Conservation (phyloP, 1,284 basidiomycete species). For the Ceratobasidium sp. region DNA sequence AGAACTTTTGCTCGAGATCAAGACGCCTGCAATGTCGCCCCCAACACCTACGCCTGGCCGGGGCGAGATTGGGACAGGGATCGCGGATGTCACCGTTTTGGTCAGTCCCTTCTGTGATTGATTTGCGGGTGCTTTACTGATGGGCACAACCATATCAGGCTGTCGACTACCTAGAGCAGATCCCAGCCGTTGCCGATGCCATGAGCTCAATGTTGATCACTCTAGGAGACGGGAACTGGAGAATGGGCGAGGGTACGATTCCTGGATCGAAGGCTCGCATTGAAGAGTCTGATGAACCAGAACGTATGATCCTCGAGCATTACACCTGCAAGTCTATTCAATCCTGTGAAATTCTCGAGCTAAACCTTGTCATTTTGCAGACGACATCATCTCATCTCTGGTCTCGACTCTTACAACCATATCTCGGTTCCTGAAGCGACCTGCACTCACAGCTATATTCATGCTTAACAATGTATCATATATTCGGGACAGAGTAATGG, state of each 20-base stretch:
- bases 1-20: slow-evolving; percentile 81
- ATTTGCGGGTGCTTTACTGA: slow-evolving; percentile 15
- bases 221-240: slow-evolving; percentile 88
- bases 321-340: slow-evolving; percentile 70
- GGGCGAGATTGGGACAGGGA: slow-evolving; percentile 69
- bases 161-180: slow-evolving; percentile 73
- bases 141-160: slow-evolving; percentile 62
- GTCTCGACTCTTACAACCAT: slow-evolving; percentile 72
- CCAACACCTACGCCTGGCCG: slow-evolving; percentile 56
- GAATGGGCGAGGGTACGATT: slow-evolving; percentile 84
- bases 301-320: slow-evolving; percentile 72
- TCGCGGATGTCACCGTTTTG: slow-evolving; percentile 73
- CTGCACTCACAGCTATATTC: slow-evolving; percentile 79
- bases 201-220: slow-evolving; percentile 73
- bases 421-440: slow-evolving; percentile 73
- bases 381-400: slow-evolving; percentile 75
- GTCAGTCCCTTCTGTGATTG: slow-evolving; percentile 60
- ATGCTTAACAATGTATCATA: slow-evolving; percentile 82
- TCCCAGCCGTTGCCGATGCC: slow-evolving; percentile 76
- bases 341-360: slow-evolving; percentile 20
- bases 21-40: slow-evolving; percentile 59
- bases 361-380: slow-evolving; percentile 58
- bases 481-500: slow-evolving; percentile 70
- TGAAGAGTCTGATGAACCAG: slow-evolving; percentile 67
- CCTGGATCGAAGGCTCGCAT: slow-evolving; percentile 60